Conservation (phyloP, 2,329 filamentous ascomycete genomes). For the Aspergillus felis region DNA sequence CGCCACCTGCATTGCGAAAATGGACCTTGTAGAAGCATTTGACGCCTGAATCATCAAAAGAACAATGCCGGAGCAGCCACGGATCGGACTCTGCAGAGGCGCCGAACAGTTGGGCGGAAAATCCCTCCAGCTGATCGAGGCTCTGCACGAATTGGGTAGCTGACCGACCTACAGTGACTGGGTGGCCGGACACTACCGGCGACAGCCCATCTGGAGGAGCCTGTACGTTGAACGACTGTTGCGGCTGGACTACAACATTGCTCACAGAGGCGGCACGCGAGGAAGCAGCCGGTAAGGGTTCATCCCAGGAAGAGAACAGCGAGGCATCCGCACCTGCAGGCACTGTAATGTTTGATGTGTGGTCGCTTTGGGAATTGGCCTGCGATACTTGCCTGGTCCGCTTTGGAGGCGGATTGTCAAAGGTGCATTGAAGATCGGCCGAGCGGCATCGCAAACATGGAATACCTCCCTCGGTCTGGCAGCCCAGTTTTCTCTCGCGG, state of each 20-base stretch:
- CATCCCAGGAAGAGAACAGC: constrained; percentile 4
- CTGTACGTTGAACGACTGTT: constrained; percentile 6
- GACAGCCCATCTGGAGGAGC: constrained; percentile 9
- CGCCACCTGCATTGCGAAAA: constrained; percentile 37
- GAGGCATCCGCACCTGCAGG: constrained; percentile 4
- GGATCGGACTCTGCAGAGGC: constrained; percentile 33
- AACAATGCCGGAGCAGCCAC: constrained; percentile 35
- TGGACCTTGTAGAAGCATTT: constrained; percentile 34
- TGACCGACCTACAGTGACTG: constrained; percentile 14
- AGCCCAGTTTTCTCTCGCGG: constrained; percentile 25
- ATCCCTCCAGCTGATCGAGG: constrained; percentile 28
- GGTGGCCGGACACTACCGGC: constrained; percentile 14
- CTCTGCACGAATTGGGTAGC: constrained; percentile 24
- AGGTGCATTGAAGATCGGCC: constrained; percentile 21
- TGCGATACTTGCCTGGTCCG: constrained; percentile 10
- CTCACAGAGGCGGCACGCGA: not conserved
- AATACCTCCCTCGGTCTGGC: constrained; percentile 21
- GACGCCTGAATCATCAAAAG: constrained; percentile 35
- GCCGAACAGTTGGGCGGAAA: constrained; percentile 12
- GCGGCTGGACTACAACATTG: not conserved
- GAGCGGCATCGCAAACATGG: constrained; percentile 25
- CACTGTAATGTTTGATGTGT: constrained; percentile 4
- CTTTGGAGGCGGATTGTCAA: constrained; percentile 22
- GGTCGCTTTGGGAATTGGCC: constrained; percentile 5
- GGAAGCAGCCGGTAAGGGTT: not conserved